phyloP scores from a whole-genome alignment of 176 grass and related monocot genomes.

The Chloris gayana region DNA sequence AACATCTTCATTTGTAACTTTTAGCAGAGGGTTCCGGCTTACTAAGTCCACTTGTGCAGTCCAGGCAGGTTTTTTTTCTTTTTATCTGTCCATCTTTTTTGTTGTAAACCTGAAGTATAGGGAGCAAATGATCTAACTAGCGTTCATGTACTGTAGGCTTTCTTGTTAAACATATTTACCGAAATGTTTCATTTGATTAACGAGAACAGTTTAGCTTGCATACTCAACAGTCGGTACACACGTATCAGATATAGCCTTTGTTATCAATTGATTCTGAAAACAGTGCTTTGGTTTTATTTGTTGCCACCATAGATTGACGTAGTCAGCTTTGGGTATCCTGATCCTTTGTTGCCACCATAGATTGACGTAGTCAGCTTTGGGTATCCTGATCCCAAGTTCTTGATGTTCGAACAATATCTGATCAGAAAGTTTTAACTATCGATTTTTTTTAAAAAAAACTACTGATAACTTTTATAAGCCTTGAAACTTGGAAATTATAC shows the following conservation, averaged over 20 bases:
- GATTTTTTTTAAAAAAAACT: background rate
- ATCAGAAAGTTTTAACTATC: background rate
- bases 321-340: background rate
- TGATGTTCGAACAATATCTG: background rate
- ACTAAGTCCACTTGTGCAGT: background rate
- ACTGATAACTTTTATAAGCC: background rate
- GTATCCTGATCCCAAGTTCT: background rate
- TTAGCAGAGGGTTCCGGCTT: background rate
- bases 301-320: background rate
- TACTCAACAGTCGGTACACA: background rate
- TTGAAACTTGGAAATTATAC: background rate
- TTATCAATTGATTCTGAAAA: background rate
- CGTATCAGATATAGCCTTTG: background rate
- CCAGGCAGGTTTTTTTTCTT: background rate
- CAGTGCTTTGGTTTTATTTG: background rate
- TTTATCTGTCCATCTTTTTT: background rate
- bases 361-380: background rate
- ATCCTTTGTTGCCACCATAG: background rate
- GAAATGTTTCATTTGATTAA: conserved; percentile 6
- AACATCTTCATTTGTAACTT: background rate
- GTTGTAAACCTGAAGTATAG: background rate
- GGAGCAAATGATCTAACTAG: background rate
- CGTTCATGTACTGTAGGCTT: conserved; percentile 17
- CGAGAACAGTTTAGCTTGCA: background rate
- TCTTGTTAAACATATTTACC: conserved; percentile 14